Conservation (phyloP, 2,329 filamentous ascomycete species). For the Furcasterigmium furcatum region DNA sequence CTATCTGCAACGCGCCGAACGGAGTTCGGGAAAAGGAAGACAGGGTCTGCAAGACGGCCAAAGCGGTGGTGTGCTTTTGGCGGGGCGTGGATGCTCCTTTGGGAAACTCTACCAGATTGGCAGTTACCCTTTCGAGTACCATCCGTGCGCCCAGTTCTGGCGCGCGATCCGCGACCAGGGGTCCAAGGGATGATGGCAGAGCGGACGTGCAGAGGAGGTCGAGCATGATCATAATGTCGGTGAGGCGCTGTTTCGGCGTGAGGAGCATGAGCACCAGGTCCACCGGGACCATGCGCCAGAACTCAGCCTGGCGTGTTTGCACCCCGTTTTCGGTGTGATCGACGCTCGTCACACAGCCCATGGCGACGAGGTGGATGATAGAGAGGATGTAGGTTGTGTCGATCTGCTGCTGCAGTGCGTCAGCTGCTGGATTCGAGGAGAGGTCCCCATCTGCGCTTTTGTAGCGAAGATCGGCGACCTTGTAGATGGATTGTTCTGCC, state of each 20-base stretch:
- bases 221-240: conserved; percentile 62
- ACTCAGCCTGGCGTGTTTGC: conserved; percentile 34
- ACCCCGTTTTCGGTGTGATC: conserved; percentile 23
- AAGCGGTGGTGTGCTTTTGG: conserved; percentile 38
- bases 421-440: conserved; percentile 16
- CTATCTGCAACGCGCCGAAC: conserved; percentile 64
- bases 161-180: conserved; percentile 47
- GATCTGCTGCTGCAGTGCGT: conserved; percentile 48
- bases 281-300: conserved; percentile 67
- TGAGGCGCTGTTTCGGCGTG: conserved; percentile 60
- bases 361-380: conserved; percentile 60
- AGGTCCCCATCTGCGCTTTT: conserved; percentile 44
- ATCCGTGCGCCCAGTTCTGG: conserved; percentile 37
- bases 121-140: conserved; percentile 61
- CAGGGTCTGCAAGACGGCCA: conserved; percentile 50
- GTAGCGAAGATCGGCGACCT: conserved; percentile 56
- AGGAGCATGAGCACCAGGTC: conserved; percentile 67
- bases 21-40: conserved; percentile 59
- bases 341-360: conserved; percentile 49
- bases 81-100: conserved; percentile 33
- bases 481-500: conserved; percentile 56
- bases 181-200: conserved; percentile 61
- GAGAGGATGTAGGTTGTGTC: conserved; percentile 62
- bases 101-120: conserved; percentile 57
- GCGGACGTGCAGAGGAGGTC: conserved; percentile 65